A percentile compares a stretch with the other conserved stretches of the same genome.
Evolutionary conservation across 108 stramenopile species (phyloP).

Genomic region (Pelagomonas calceolata): DNA sequence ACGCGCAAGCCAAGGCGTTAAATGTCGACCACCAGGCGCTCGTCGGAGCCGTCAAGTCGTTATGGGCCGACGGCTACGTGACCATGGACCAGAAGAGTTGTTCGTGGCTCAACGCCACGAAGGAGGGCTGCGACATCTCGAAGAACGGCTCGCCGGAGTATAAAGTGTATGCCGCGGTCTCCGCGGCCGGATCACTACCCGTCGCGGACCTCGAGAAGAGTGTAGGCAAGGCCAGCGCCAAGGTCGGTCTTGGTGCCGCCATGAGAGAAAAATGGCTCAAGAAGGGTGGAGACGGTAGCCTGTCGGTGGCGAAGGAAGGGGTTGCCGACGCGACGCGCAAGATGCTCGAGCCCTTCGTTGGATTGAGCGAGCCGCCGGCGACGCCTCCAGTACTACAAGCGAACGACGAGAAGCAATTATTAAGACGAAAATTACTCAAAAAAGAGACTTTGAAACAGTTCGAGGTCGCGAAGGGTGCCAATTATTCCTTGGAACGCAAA

Average conservation of each 20-base stretch:
- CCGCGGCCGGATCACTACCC: constrained; percentile 49
- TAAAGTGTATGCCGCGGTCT: constrained; percentile 53
- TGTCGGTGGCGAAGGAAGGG: constrained; percentile 20
- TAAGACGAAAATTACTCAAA: constrained; percentile 51
- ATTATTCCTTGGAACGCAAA: constrained; percentile 64
- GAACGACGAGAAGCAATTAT: constrained; percentile 16
- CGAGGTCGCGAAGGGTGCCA: constrained; percentile 61
- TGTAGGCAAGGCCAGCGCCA: constrained; percentile 67
- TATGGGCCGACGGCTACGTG: constrained; percentile 69
- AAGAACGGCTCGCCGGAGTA: constrained; percentile 73
- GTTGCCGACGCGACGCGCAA: not conserved
- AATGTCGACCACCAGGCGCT: constrained; percentile 63
- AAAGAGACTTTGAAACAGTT: constrained; percentile 75
- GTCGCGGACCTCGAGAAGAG: constrained; percentile 46
- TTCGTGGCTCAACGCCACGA: constrained; percentile 52
- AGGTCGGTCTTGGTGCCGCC: constrained; percentile 83
- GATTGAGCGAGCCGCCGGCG: not conserved
- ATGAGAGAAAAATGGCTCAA: constrained; percentile 85
- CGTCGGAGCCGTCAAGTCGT: constrained; percentile 70
- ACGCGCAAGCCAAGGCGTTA: constrained; percentile 16
- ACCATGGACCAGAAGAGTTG: constrained; percentile 40
- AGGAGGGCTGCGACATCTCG: constrained; percentile 59
- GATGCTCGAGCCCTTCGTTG: not conserved
- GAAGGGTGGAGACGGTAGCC: constrained; percentile 63
- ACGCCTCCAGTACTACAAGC: not conserved